Percentiles rank a stretch among this genome's conserved stretches.
These are phyloP conservation scores for Flaveria linearis DNA, from an alignment of 129 eudicot genomes.

Conservation along the genomic window DNA sequence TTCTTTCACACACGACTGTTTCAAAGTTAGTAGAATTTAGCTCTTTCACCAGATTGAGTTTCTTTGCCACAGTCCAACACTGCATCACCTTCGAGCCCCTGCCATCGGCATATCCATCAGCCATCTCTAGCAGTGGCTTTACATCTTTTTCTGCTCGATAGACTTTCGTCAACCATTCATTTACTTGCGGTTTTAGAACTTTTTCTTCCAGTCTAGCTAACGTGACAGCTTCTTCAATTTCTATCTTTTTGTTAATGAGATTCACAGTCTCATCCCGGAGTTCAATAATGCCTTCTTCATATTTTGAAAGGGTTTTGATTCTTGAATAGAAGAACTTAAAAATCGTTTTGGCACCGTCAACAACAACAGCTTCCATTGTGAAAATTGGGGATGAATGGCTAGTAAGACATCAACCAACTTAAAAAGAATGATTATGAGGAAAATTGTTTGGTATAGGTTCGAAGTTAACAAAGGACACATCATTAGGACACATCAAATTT, in stretches of 20 bases:
- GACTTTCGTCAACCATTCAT: slow-evolving; percentile 29
- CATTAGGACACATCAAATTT: background rate
- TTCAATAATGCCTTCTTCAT: slow-evolving; percentile 22
- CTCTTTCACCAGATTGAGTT: slow-evolving; percentile 18
- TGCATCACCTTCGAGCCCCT: slow-evolving; percentile 17
- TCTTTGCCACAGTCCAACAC: slow-evolving; percentile 21
- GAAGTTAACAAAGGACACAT: slow-evolving; percentile 1
- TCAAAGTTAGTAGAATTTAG: slow-evolving; percentile 16
- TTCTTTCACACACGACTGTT: background rate
- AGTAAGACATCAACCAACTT: background rate
- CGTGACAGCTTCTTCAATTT: slow-evolving; percentile 21
- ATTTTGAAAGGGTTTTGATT: slow-evolving; percentile 22
- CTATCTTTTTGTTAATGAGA: slow-evolving; percentile 19
- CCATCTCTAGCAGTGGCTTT: slow-evolving; percentile 19
- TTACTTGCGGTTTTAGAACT: slow-evolving; percentile 27
- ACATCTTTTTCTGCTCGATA: slow-evolving; percentile 22
- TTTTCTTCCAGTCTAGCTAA: slow-evolving; percentile 27
- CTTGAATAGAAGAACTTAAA: slow-evolving; percentile 19
- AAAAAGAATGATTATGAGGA: background rate
- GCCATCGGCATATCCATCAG: background rate
- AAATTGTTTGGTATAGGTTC: slow-evolving; percentile 16
- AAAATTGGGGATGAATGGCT: slow-evolving; percentile 6
- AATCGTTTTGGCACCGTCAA: slow-evolving; percentile 27
- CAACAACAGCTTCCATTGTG: slow-evolving; percentile 25
- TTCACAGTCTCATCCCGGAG: slow-evolving; percentile 18